These are phyloP conservation scores for Skeletonema grethae DNA, from an alignment of 108 stramenopile genomes.

Conservation along the genomic window DNA sequence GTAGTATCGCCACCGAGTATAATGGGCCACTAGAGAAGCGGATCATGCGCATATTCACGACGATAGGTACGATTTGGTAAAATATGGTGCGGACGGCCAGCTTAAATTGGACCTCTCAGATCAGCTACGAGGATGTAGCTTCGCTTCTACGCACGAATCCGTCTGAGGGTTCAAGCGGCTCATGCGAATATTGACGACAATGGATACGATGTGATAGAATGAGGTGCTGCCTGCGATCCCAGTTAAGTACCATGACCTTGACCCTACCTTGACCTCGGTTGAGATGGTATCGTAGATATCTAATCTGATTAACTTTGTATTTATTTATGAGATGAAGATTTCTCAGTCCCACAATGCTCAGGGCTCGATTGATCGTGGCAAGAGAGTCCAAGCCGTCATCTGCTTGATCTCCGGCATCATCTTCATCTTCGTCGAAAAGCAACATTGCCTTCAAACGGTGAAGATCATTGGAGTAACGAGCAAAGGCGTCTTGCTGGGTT, in stretches of 20 bases:
- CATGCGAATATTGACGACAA: too few species aligned
- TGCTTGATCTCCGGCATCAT: neutral
- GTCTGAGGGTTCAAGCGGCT: too few species aligned
- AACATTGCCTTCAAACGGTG: neutral
- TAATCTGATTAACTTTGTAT: too few species aligned
- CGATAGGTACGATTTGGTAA: too few species aligned
- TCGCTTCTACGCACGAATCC: too few species aligned
- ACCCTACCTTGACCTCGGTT: neutral
- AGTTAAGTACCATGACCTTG: neutral
- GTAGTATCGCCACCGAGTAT: too few species aligned
- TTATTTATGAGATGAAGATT: neutral
- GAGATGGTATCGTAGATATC: too few species aligned
- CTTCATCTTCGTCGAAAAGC: neutral
- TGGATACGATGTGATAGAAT: neutral
- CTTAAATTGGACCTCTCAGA: too few species aligned
- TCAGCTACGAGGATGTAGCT: too few species aligned
- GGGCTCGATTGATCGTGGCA: neutral
- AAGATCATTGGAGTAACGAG: neutral
- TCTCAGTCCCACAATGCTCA: neutral
- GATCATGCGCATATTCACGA: too few species aligned
- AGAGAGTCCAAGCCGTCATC: neutral
- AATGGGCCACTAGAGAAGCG: too few species aligned
- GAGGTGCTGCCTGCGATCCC: neutral
- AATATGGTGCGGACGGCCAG: too few species aligned
- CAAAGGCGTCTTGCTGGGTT: neutral